Evolutionary conservation across 805 yeast species (phyloP).

Genomic region (Wickerhamiella cacticola): DNA sequence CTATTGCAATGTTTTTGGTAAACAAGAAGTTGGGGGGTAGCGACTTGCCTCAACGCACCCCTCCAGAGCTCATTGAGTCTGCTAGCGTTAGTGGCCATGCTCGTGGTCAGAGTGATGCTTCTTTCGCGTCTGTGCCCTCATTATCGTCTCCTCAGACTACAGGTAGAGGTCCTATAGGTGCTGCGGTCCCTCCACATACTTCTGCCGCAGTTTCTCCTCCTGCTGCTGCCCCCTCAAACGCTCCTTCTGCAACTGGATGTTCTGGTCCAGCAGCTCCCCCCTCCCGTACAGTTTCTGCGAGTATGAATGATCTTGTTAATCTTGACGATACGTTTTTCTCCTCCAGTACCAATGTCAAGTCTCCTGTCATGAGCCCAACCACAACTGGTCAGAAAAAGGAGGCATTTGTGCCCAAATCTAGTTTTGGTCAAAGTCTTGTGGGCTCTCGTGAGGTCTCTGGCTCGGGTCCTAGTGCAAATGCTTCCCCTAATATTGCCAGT

Average conservation of each 20-base stretch:
- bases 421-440: constrained; percentile 67
- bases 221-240: neutral
- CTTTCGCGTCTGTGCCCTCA: neutral
- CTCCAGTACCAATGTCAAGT: constrained; percentile 20
- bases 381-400: constrained; percentile 31
- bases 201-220: neutral
- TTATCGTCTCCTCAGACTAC: neutral
- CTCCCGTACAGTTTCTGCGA: constrained; percentile 14
- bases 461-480: neutral
- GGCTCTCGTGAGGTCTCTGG: constrained; percentile 28
- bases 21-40: constrained; percentile 72
- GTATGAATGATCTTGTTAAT: constrained; percentile 26
- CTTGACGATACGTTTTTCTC: constrained; percentile 21
- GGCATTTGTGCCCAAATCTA: constrained; percentile 66
- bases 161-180: neutral
- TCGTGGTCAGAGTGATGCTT: neutral
- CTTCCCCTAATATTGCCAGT: neutral
- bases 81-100: neutral
- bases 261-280: constrained; percentile 16
- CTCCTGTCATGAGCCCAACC: constrained; percentile 28
- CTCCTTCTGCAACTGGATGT: neutral
- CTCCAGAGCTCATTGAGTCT: constrained; percentile 14
- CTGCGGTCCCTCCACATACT: neutral
- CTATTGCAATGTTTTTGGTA: constrained; percentile 86
- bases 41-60: constrained; percentile 50